Base-by-base conservation (phyloP, 1,284 basidiomycete species). In the Apiotrichum montevideense region DNA sequence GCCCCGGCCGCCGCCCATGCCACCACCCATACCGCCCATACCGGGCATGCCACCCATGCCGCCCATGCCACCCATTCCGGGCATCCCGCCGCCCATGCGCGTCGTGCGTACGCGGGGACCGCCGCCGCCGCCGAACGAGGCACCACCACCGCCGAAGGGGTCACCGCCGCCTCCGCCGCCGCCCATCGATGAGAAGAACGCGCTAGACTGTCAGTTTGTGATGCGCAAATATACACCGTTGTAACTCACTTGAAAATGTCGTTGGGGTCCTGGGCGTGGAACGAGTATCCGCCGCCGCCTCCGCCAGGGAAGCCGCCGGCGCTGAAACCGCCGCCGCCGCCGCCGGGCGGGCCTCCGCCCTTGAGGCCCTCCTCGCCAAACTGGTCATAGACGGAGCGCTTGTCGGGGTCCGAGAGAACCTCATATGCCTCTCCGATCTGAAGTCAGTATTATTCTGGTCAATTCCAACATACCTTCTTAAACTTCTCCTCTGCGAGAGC, bases 361-460 rank as follows among this genome's bases (percentile, higher is more conserved):
- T 98, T 97, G 63, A 98, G 81, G 2, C 95, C 95, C 64, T 98
- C 95, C 75, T 97, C 95, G 37, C 95, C 95, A 60, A 92, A 88
- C 66, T 95, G 91, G 75, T 98, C 95, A 66, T 96, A 98, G 34
- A 98, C 78, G 0, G 90, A 80, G 48, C 91, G 87, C 77, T 98
- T 98, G 75, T 98, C 69, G 34, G 73, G 86, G 77, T 98, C 94
- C 53, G 84, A 90, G 52, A 98, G 84, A 48, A 98, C 95, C 75
- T 98, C 95, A 69, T 95, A 98, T 0, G 95, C 95, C 80, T 98
- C 95, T 32, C 90, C 90, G 57, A 96, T 88, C 82, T 39, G 37
- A 8, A 7, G 13, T 39, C 13, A 39, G 37, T 13, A 39, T 13
- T 7, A 39, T 39, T 39, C 21, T 21, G 21, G 37, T 39, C 37